phyloP scores from a whole-genome alignment of 2,329 filamentous ascomycete genomes.

The Fulvia fulva region DNA sequence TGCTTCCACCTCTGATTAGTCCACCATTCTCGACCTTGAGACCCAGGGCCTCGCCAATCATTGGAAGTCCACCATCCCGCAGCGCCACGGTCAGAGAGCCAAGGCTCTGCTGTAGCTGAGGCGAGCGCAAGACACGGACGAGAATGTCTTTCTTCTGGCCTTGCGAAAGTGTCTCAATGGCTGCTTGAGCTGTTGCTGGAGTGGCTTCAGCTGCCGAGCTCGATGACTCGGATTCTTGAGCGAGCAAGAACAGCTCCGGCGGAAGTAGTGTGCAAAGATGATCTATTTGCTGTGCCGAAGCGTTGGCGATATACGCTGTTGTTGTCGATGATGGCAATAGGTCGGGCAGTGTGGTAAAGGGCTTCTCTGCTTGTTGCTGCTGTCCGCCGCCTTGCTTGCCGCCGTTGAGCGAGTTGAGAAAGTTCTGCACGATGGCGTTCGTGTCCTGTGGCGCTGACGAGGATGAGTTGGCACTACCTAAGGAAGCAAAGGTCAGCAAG shows the following conservation, averaged over 20 bases:
- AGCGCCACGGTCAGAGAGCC: conserved; percentile 82
- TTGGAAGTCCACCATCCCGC: conserved; percentile 84
- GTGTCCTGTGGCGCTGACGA: conserved; percentile 58
- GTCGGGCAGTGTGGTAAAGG: conserved; percentile 81
- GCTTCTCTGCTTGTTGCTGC: conserved; percentile 52
- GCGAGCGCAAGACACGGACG: conserved; percentile 77
- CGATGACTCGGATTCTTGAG: conserved; percentile 59
- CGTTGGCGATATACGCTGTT: conserved; percentile 68
- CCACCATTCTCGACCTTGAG: conserved; percentile 82
- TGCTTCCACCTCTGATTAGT: conserved; percentile 68
- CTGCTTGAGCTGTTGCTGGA: conserved; percentile 62
- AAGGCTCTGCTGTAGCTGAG: conserved; percentile 85
- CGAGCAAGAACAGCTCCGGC: conserved; percentile 70
- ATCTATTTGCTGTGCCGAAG: conserved; percentile 63
- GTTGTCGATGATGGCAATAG: conserved; percentile 76
- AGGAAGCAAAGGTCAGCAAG: conserved; percentile 14
- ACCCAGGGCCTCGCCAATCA: conserved; percentile 78
- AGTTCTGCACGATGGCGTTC: conserved; percentile 76
- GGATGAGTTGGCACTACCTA: conserved; percentile 20
- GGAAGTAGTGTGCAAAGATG: conserved; percentile 74
- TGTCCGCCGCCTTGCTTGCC: conserved; percentile 39
- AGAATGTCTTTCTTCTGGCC: conserved; percentile 77
- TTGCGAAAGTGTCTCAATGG: conserved; percentile 67
- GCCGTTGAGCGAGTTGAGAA: conserved; percentile 75
- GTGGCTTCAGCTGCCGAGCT: conserved; percentile 58